Conservation (phyloP, 805 yeast species). For the Cyberlindnera maclurae region DNA sequence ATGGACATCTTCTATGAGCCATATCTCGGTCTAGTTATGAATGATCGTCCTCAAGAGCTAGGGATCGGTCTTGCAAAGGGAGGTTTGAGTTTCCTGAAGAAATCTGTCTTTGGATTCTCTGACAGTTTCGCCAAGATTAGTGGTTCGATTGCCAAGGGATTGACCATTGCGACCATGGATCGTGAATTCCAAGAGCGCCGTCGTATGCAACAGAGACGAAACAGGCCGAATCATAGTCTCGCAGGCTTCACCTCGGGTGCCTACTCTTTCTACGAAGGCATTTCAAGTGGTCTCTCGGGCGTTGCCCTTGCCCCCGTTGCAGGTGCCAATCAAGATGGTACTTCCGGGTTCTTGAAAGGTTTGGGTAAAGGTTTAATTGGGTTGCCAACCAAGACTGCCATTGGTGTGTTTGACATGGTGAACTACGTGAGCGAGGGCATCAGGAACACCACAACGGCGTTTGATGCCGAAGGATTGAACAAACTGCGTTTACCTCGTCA, state of each 20-base stretch:
- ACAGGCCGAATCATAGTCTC: conserved; percentile 76
- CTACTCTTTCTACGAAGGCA: conserved; percentile 75
- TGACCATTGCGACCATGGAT: conserved; percentile 87
- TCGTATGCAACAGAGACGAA: conserved; percentile 64
- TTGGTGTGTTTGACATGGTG: conserved; percentile 89
- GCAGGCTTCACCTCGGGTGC: conserved; percentile 86
- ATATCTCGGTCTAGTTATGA: conserved; percentile 89
- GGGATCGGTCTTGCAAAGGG: conserved; percentile 97
- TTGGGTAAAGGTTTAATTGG: conserved; percentile 94
- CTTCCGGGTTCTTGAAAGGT: conserved; percentile 89
- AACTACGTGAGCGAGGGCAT: conserved; percentile 92
- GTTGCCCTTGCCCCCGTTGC: conserved; percentile 85
- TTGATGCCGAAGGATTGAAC: conserved; percentile 70
- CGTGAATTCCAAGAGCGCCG: conserved; percentile 76
- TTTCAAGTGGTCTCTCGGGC: conserved; percentile 85
- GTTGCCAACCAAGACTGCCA: conserved; percentile 92
- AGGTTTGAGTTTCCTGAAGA: conserved; percentile 86
- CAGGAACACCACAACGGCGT: conserved; percentile 83
- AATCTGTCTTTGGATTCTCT: conserved; percentile 89
- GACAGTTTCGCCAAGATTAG: conserved; percentile 91
- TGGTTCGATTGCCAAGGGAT: conserved; percentile 90
- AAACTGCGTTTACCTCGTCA: conserved; percentile 79
- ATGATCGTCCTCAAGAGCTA: conserved; percentile 91
- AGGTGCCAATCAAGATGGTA: conserved; percentile 86
- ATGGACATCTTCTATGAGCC: conserved; percentile 97